phyloP scores from a whole-genome alignment of 1,284 basidiomycete genomes.

The Irpex lacteus region DNA sequence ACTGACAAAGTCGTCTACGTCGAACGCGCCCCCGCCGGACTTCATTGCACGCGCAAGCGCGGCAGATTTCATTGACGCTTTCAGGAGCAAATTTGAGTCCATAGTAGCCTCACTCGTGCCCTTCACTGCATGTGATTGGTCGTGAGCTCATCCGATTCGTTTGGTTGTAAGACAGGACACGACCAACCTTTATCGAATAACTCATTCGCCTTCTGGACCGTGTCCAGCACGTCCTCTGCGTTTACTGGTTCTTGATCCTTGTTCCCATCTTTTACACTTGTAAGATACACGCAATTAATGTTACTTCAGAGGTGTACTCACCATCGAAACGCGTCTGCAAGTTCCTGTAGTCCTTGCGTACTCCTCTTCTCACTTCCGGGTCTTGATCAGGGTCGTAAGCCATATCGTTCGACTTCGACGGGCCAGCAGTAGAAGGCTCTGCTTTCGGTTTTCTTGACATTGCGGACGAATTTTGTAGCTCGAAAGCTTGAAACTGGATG shows the following conservation, averaged over 20 bases:
- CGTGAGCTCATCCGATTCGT: neutral
- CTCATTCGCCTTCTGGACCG: neutral
- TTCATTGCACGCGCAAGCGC: conserved; percentile 86
- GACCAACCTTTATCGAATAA: conserved; percentile 5
- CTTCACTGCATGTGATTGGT: conserved; percentile 48
- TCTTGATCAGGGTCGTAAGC: conserved; percentile 80
- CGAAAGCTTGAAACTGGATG: neutral
- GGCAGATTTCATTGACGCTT: conserved; percentile 67
- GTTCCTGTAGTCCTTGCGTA: conserved; percentile 70
- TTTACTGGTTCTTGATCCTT: neutral
- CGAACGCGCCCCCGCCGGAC: conserved; percentile 77
- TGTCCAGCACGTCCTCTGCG: conserved; percentile 4
- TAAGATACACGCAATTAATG: neutral
- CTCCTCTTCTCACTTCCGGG: conserved; percentile 66
- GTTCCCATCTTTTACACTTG: neutral
- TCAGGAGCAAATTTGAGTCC: conserved; percentile 71
- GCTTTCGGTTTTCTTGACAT: conserved; percentile 5
- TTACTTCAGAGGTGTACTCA: conserved; percentile 19
- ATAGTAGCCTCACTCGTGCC: conserved; percentile 79
- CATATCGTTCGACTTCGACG: conserved; percentile 5
- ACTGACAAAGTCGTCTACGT: conserved; percentile 78
- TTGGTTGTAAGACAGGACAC: neutral
- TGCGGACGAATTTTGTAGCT: neutral
- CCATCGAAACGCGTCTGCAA: conserved; percentile 63
- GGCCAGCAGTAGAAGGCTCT: conserved; percentile 4